Percentiles rank a stretch among this genome's conserved stretches.
Evolutionary conservation across 352 stramenopile genomes (phyloP).

Genomic region (Pythium volutum): DNA sequence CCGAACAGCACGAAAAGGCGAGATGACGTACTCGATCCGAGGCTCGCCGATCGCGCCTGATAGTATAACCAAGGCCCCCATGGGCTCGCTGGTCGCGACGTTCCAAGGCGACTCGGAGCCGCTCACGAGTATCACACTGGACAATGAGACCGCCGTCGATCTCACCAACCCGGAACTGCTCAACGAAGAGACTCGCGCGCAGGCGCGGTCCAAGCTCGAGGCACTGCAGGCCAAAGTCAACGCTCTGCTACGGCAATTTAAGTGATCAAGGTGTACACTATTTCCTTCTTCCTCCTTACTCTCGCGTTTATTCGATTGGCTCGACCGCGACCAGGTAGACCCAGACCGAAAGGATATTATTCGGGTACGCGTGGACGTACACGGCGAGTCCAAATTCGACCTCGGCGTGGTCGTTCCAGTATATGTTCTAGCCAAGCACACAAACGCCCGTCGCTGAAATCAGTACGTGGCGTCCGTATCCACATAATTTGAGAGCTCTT

Average conservation of each 20-base stretch:
- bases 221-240: constrained; percentile 69
- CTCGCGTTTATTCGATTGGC: constrained; percentile 24
- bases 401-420: constrained; percentile 77
- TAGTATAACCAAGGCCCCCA: constrained; percentile 50
- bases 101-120: constrained; percentile 49
- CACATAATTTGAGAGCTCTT: constrained; percentile 4
- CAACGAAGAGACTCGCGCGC: constrained; percentile 48
- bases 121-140: constrained; percentile 53
- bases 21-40: constrained; percentile 65
- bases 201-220: constrained; percentile 60
- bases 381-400: constrained; percentile 91
- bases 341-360: constrained; percentile 90
- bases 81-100: constrained; percentile 55
- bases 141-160: constrained; percentile 57
- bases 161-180: constrained; percentile 63
- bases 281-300: neutral
- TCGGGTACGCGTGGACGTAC: constrained; percentile 81
- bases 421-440: constrained; percentile 63
- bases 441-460: constrained; percentile 1
- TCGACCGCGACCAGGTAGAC: constrained; percentile 86
- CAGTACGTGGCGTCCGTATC: constrained; percentile 13
- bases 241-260: constrained; percentile 58
- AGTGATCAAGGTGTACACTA: constrained; percentile 27
- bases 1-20: constrained; percentile 67
- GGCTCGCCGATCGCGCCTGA: constrained; percentile 67